Conservation (phyloP, 192 early-diverging fungal species). For the Coemansia sp. region DNA sequence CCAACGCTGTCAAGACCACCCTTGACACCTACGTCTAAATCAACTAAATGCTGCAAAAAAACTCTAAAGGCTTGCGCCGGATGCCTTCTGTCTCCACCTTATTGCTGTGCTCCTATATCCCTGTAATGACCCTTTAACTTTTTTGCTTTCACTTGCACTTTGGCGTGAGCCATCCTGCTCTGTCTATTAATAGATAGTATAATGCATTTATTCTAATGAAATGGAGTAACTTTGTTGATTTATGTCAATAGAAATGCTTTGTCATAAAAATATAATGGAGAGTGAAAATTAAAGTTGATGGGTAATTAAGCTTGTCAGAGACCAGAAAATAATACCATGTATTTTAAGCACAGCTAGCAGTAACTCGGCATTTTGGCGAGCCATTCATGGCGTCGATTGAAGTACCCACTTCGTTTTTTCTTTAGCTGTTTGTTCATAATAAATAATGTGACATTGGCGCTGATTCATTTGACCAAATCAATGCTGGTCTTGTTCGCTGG, state of each 20-base stretch:
- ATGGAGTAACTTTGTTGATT: neutral
- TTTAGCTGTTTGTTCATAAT: too few species aligned
- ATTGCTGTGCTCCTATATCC: neutral
- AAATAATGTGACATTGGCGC: too few species aligned
- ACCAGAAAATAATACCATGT: too few species aligned
- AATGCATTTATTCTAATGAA: neutral
- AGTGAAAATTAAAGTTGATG: too few species aligned
- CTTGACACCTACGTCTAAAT: constrained; percentile 51
- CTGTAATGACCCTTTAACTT: neutral
- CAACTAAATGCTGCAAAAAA: neutral
- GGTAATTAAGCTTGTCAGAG: neutral
- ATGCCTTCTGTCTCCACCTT: too few species aligned
- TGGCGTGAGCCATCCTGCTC: neutral
- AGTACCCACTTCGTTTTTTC: too few species aligned
- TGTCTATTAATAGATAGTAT: too few species aligned
- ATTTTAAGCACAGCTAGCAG: too few species aligned
- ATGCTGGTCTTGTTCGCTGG: too few species aligned
- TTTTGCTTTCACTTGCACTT: neutral
- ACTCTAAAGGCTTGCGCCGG: neutral
- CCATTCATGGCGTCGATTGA: too few species aligned
- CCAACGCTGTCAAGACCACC: constrained; percentile 58
- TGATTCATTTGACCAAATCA: too few species aligned
- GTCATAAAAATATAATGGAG: neutral
- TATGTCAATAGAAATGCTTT: constrained; percentile 1
- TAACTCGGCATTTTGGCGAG: too few species aligned